Evolutionary conservation across 306 rosid genomes (phyloP).

Genomic region (Trifolium repens): DNA sequence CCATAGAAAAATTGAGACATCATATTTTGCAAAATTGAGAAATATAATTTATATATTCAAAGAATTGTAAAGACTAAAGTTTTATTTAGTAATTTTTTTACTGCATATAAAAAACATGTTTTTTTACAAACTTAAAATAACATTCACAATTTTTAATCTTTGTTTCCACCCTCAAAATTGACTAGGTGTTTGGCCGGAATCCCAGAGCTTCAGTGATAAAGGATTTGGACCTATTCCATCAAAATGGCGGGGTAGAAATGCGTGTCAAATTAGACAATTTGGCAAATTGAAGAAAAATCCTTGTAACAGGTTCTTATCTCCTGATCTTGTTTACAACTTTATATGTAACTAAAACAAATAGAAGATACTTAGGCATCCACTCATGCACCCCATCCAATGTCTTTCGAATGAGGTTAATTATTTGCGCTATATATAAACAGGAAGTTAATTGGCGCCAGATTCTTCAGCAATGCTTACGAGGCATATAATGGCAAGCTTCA

Average conservation of each 20-base stretch:
- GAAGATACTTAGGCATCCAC: too few relatives aligned
- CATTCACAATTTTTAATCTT: neutral
- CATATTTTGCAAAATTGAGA: too few relatives aligned
- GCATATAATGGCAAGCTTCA: slow-evolving; percentile 12
- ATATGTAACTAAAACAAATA: too few relatives aligned
- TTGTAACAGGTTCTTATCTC: slow-evolving; percentile 9
- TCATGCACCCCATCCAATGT: too few relatives aligned
- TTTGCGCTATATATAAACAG: slow-evolving; percentile 27
- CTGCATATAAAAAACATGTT: neutral
- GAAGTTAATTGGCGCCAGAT: slow-evolving; percentile 81
- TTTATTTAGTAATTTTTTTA: neutral
- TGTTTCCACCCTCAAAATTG: too few relatives aligned
- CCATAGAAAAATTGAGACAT: too few relatives aligned
- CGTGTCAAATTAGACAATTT: neutral
- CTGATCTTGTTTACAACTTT: neutral
- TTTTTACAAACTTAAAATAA: neutral
- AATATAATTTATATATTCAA: too few relatives aligned
- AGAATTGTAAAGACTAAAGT: neutral
- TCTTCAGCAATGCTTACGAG: slow-evolving; percentile 53
- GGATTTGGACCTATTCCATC: neutral
- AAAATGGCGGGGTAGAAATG: neutral
- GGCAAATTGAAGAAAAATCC: too few relatives aligned
- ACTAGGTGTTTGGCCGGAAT: neutral
- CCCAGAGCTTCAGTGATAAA: neutral
- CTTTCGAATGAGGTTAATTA: too few relatives aligned